These are phyloP conservation scores for Ganoderma lucidum DNA, from an alignment of 1,284 basidiomycete genomes.

Conservation along the genomic window DNA sequence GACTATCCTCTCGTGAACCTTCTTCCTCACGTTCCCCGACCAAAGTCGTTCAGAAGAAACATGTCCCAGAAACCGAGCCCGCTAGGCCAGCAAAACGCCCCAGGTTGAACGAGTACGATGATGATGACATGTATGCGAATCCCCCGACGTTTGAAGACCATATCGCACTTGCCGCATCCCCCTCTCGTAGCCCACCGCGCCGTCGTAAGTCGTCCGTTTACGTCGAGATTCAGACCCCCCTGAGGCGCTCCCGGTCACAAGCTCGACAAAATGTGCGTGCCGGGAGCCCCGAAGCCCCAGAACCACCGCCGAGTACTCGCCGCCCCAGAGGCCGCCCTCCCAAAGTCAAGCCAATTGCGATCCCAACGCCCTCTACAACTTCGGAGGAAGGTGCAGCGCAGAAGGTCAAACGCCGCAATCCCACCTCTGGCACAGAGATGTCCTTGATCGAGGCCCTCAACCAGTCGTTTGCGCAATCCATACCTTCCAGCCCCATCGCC, in stretches of 20 bases:
- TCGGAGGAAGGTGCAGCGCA: conserved; percentile 10
- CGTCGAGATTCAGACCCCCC: conserved; percentile 12
- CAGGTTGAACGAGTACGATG: neutral
- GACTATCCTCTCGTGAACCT: neutral
- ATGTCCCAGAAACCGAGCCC: neutral
- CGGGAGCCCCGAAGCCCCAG: neutral
- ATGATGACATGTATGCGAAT: conserved; percentile 6
- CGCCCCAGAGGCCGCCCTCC: conserved; percentile 14
- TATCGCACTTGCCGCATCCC: neutral
- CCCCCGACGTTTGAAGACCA: neutral
- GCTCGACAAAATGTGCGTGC: neutral
- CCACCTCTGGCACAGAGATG: neutral
- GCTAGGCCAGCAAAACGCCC: conserved; percentile 2
- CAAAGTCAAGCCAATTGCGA: conserved; percentile 14
- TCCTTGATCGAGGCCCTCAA: conserved; percentile 25
- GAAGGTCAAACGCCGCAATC: neutral
- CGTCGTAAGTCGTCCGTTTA: conserved; percentile 18
- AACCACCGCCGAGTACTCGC: neutral
- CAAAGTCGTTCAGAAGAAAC: neutral
- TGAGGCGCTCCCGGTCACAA: neutral
- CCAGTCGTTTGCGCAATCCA: conserved; percentile 11
- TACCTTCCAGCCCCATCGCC: neutral
- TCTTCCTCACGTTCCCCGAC: conserved; percentile 1
- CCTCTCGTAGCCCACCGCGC: neutral
- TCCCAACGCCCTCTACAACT: conserved; percentile 24